A percentile compares a stretch with the other conserved stretches of the same genome.
phyloP scores from a whole-genome alignment of 495 filamentous ascomycete genomes.

The Thermothielavioides terrestris region DNA sequence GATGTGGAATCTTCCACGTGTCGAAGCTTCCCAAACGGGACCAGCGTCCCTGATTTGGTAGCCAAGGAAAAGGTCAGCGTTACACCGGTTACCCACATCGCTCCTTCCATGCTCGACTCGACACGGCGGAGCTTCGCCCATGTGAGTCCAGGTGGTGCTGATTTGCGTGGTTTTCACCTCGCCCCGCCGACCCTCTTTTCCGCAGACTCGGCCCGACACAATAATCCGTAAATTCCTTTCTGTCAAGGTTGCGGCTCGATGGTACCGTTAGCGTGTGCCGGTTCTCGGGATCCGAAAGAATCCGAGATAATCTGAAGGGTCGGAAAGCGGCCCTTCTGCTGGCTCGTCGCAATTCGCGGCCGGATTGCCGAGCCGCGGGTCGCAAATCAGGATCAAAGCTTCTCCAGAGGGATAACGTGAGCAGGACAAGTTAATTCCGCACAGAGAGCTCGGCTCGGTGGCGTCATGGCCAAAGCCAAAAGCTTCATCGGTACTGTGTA shows the following conservation, averaged over 20 bases:
- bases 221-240: too few species aligned
- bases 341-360: background rate
- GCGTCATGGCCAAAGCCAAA: background rate
- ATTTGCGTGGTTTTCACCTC: too few species aligned
- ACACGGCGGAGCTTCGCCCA: too few species aligned
- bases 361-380: background rate
- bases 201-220: too few species aligned
- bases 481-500: background rate
- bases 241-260: too few species aligned
- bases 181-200: too few species aligned
- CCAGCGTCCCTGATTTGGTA: slow-evolving; percentile 1
- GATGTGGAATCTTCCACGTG: slow-evolving; percentile 9
- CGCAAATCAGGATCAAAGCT: background rate
- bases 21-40: slow-evolving; percentile 2
- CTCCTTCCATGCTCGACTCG: too few species aligned
- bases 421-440: background rate
- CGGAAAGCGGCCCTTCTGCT: background rate
- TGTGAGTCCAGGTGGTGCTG: too few species aligned
- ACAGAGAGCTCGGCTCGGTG: background rate
- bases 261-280: too few species aligned
- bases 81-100: background rate
- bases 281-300: background rate
- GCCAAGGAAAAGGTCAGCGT: background rate
- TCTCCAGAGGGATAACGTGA: background rate
- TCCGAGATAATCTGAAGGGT: background rate